A percentile compares a stretch with the other conserved stretches of the same genome.
These are phyloP conservation scores for Populus hybrid DNA, from an alignment of 441 rosid genomes.

Conservation along the genomic window DNA sequence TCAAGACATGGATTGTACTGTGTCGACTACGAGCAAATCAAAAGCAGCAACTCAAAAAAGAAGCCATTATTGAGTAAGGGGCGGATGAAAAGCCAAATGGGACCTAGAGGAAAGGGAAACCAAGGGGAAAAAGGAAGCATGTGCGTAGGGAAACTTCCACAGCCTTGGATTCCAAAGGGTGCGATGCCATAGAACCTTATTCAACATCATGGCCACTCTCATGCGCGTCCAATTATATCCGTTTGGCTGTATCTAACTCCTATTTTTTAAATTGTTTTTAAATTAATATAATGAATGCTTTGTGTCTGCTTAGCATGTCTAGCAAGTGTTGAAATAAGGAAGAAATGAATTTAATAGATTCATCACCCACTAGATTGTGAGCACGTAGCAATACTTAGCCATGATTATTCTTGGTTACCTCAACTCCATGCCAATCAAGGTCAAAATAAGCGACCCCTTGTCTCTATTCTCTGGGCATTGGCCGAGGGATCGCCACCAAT, in stretches of 20 bases:
- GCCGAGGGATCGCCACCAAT: too few species aligned
- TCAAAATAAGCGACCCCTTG: not conserved
- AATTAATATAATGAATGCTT: too few species aligned
- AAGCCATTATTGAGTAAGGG: too few species aligned
- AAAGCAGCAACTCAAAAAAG: too few species aligned
- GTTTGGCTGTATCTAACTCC: conserved; percentile 32
- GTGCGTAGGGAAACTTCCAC: conserved; percentile 13
- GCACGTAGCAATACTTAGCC: not conserved
- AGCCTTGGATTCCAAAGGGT: conserved; percentile 37
- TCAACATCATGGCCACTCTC: conserved; percentile 17
- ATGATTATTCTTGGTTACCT: not conserved
- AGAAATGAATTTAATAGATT: too few species aligned
- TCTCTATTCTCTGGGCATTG: too few species aligned
- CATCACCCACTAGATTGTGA: not conserved
- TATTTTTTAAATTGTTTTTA: not conserved
- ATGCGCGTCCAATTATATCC: conserved; percentile 29
- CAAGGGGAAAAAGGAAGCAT: not conserved
- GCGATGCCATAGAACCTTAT: conserved; percentile 4
- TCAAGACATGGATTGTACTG: too few species aligned
- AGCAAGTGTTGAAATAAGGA: too few species aligned
- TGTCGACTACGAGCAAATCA: too few species aligned
- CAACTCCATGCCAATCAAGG: not conserved
- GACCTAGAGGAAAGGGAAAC: too few species aligned
- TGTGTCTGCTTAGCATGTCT: too few species aligned
- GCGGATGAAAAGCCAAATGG: too few species aligned